phyloP scores from a whole-genome alignment of 108 stramenopile species.

The Bacterosira constricta region DNA sequence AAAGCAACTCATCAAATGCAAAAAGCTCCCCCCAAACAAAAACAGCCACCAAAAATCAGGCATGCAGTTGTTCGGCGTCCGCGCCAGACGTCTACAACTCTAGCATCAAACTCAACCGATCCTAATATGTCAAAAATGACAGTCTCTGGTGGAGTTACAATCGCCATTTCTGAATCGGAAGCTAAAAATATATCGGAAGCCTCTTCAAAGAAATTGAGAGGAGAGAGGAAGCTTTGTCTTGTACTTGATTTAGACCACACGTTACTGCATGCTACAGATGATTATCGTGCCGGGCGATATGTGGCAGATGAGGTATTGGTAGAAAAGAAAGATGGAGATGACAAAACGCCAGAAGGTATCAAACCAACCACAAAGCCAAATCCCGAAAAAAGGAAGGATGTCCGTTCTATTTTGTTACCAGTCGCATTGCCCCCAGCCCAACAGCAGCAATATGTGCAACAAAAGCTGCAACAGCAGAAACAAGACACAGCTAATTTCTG shows the following conservation, averaged over 20 bases:
- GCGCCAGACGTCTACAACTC: neutral
- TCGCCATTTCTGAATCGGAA: constrained; percentile 71
- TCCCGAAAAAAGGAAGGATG: constrained; percentile 54
- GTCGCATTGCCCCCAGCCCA: constrained; percentile 37
- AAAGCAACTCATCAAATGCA: constrained; percentile 40
- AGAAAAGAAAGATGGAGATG: neutral
- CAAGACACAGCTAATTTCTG: neutral
- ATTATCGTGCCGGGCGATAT: constrained; percentile 62
- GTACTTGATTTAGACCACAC: constrained; percentile 92
- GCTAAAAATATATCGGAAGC: constrained; percentile 61
- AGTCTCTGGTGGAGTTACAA: constrained; percentile 74
- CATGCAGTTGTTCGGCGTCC: constrained; percentile 1
- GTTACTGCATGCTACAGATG: constrained; percentile 85
- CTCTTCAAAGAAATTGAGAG: constrained; percentile 49
- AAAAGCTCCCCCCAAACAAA: constrained; percentile 1
- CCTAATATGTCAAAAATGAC: constrained; percentile 67
- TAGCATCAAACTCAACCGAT: constrained; percentile 9
- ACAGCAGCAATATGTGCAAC: constrained; percentile 37
- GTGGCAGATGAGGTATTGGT: constrained; percentile 37
- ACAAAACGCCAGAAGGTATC: neutral
- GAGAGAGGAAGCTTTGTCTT: constrained; percentile 63
- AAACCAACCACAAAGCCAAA: constrained; percentile 23
- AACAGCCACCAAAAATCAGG: neutral
- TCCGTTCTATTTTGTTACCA: constrained; percentile 72
- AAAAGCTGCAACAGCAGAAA: constrained; percentile 18